Base-by-base conservation (phyloP, 768 basidiomycete genomes). In the Mycena kentingensis region DNA sequence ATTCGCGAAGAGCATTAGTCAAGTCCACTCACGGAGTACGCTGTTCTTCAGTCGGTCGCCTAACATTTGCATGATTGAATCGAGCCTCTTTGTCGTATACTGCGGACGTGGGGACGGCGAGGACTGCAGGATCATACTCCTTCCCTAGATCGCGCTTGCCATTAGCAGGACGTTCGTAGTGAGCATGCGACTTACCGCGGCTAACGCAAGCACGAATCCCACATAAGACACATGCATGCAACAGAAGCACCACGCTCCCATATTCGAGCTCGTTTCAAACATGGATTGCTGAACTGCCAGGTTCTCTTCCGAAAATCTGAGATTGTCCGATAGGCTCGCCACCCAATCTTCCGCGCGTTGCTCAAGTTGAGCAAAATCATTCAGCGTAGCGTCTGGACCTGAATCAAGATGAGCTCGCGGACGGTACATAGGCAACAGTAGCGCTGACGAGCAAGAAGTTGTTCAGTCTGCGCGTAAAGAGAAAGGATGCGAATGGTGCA, bases 241-340 rank as follows among this genome's bases (percentile, higher is more conserved):
- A 58, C 81, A 87, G 70, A 81, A 93, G 60, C 85, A 88, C 90
- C 90, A 92, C 10, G 88, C 87, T 39, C 89, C 87, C 25, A 79
- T 79, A 60, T 88, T 90, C 15, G 86, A 85, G 60, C 80, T 82
- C 19, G 89, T 90, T 63, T 89, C 88, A 59, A 90, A 87, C 81
- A 89, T 88, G 16, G 82, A 79, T 56, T 83, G 72, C 60, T 92
- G 88, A 18, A 84, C 80, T 57, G 76, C 73, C 18, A 90, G 67
- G 64, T 78, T 90, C 60, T 87, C 80, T 39, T 87, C 82, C 21
- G 79, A 84, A 63, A 88, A 91, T 7, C 77, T 80, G 38, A 93
- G 79, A 61, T 85, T 79, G 35, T 84, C 80, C 11, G 90, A 83
- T n/a, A 92, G 79, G 29, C 80, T 80, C 21, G 72, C 71, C 24